Evolutionary conservation across 805 yeast species (phyloP).

Genomic region (Pichia heedii): DNA sequence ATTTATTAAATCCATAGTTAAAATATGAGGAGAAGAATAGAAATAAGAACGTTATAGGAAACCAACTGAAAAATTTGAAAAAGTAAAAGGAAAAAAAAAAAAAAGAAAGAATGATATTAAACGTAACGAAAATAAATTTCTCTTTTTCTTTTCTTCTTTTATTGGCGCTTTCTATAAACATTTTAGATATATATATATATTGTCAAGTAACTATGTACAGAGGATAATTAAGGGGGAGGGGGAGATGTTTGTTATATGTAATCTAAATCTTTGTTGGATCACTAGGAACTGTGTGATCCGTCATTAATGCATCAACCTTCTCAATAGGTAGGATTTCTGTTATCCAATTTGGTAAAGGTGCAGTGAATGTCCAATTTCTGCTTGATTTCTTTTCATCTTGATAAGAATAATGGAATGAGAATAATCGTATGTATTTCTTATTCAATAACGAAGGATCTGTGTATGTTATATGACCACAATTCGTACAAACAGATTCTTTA

Average conservation of each 20-base stretch:
- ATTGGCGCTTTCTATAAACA: no score
- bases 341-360: conserved; percentile 4
- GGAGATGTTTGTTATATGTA: no score
- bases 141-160: no score
- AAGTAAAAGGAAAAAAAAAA: no score
- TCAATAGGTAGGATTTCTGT: background rate
- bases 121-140: no score
- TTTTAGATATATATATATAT: no score
- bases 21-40: background rate
- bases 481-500: conserved; percentile 19
- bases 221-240: no score
- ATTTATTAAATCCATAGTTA: background rate
- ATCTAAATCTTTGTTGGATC: no score
- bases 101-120: no score
- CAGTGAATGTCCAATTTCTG: background rate
- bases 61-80: no score
- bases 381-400: background rate
- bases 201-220: no score
- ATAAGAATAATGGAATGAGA: conserved; percentile 30
- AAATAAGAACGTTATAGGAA: no score
- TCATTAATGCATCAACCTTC: conserved; percentile 5
- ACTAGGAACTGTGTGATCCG: conserved; percentile 4
- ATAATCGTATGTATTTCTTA: conserved; percentile 31
- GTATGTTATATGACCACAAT: conserved; percentile 28
- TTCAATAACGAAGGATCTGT: conserved; percentile 17